Conservation (phyloP, 2,329 filamentous ascomycete genomes). For the Neonectria ditissima region DNA sequence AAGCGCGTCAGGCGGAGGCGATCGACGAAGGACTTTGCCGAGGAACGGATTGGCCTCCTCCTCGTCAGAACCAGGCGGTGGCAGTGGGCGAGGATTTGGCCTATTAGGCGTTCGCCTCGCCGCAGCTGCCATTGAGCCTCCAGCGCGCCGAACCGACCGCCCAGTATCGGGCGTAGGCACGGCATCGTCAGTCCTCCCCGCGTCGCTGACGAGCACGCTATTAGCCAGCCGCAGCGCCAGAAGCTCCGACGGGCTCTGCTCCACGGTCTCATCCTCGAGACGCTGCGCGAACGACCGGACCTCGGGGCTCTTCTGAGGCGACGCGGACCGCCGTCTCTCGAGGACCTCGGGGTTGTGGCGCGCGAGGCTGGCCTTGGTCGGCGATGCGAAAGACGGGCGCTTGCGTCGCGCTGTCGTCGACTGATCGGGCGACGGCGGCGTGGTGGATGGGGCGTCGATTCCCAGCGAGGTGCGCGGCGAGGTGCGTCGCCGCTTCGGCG, state of each 20-base stretch:
- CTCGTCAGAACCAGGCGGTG: conserved; percentile 54
- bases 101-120: conserved; percentile 57
- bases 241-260: conserved; percentile 44
- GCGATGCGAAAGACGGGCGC: conserved; percentile 73
- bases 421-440: conserved; percentile 41
- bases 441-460: conserved; percentile 50
- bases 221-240: conserved; percentile 48
- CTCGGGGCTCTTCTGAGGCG: conserved; percentile 48
- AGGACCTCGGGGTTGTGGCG: conserved; percentile 71
- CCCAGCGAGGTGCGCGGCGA: conserved; percentile 60
- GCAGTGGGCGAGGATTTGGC: conserved; percentile 60
- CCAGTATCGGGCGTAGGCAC: conserved; percentile 29
- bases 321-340: conserved; percentile 56
- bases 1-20: conserved; percentile 47
- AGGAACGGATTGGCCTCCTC: conserved; percentile 49
- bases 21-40: conserved; percentile 44
- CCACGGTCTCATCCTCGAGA: conserved; percentile 35
- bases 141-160: conserved; percentile 30
- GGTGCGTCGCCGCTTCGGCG: conserved; percentile 73
- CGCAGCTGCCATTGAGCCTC: conserved; percentile 50
- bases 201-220: conserved; percentile 41
- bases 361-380: conserved; percentile 72
- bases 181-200: conserved; percentile 36
- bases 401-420: conserved; percentile 44
- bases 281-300: conserved; percentile 20